Evolutionary conservation across 192 early-diverging fungal genomes (phyloP).

Genomic region (Backusella westeae): DNA sequence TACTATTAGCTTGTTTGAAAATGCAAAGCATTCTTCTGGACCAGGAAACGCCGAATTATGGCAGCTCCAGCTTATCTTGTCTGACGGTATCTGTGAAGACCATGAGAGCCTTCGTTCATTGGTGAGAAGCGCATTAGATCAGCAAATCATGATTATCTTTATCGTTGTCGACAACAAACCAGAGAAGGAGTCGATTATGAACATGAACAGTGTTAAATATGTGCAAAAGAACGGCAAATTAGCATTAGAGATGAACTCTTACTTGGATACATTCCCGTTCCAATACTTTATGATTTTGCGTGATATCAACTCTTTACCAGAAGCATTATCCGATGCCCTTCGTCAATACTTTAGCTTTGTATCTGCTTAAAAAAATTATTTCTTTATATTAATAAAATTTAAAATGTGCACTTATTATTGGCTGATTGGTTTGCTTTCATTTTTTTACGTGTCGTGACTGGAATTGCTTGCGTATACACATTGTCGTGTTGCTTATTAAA

Average conservation of each 20-base stretch:
- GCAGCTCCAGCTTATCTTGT: constrained; percentile 95
- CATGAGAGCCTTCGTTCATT: constrained; percentile 80
- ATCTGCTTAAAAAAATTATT: constrained; percentile 25
- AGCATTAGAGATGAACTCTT: constrained; percentile 72
- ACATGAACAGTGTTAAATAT: constrained; percentile 88
- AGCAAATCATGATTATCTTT: constrained; percentile 93
- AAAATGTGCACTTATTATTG: not conserved
- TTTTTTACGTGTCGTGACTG: not conserved
- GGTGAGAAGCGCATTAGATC: constrained; percentile 82
- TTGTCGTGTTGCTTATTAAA: not conserved
- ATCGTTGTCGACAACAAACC: constrained; percentile 88
- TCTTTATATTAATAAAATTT: not conserved
- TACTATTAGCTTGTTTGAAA: constrained; percentile 75
- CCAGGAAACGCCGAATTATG: constrained; percentile 73
- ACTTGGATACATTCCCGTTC: constrained; percentile 98
- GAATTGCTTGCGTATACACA: not conserved
- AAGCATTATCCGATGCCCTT: constrained; percentile 88
- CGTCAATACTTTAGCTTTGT: constrained; percentile 95
- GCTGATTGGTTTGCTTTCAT: not conserved
- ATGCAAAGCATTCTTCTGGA: constrained; percentile 54
- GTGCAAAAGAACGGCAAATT: constrained; percentile 58
- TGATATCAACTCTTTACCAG: constrained; percentile 84
- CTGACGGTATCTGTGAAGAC: constrained; percentile 96
- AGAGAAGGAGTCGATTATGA: constrained; percentile 82
- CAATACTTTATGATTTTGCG: constrained; percentile 93